phyloP scores from a whole-genome alignment of 2,329 filamentous ascomycete species.

The Aspergillus novofumigatus region DNA sequence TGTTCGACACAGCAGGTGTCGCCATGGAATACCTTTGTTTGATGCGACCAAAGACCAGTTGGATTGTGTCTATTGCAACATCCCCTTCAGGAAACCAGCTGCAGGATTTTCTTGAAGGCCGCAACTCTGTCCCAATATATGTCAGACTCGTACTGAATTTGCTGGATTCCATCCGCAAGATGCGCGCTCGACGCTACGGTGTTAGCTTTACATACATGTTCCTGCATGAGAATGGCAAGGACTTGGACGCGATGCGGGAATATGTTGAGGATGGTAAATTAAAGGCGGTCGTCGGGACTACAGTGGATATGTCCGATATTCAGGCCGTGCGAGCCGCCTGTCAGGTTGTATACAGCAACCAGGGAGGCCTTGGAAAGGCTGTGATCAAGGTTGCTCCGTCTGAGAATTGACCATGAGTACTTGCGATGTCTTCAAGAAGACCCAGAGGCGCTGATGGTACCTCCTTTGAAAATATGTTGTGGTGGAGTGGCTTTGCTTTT shows the following conservation, averaged over 20 bases:
- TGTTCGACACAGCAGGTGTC: constrained; percentile 47
- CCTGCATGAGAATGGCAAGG: constrained; percentile 38
- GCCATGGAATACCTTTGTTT: constrained; percentile 43
- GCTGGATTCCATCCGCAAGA: background rate
- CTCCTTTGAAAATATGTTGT: too few relatives aligned
- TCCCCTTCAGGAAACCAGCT: constrained; percentile 34
- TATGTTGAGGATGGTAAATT: constrained; percentile 43
- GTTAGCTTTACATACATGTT: constrained; percentile 47
- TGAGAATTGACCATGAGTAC: too few relatives aligned
- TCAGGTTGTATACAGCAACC: constrained; percentile 37
- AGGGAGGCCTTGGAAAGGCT: constrained; percentile 44
- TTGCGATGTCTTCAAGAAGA: too few relatives aligned
- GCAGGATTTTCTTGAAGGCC: constrained; percentile 26
- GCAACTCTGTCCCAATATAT: constrained; percentile 21
- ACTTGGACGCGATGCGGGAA: constrained; percentile 42
- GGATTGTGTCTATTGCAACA: constrained; percentile 36
- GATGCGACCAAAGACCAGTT: constrained; percentile 33
- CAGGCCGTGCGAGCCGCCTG: constrained; percentile 41
- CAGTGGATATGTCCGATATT: constrained; percentile 43
- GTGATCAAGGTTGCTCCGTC: constrained; percentile 27
- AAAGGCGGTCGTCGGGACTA: constrained; percentile 41
- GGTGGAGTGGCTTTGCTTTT: too few relatives aligned
- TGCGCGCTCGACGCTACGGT: constrained; percentile 36
- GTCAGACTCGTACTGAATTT: background rate
- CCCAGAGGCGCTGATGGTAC: too few relatives aligned